Evolutionary conservation across 73 alveolate species (phyloP).

Genomic region (Uronychia binucleata): DNA sequence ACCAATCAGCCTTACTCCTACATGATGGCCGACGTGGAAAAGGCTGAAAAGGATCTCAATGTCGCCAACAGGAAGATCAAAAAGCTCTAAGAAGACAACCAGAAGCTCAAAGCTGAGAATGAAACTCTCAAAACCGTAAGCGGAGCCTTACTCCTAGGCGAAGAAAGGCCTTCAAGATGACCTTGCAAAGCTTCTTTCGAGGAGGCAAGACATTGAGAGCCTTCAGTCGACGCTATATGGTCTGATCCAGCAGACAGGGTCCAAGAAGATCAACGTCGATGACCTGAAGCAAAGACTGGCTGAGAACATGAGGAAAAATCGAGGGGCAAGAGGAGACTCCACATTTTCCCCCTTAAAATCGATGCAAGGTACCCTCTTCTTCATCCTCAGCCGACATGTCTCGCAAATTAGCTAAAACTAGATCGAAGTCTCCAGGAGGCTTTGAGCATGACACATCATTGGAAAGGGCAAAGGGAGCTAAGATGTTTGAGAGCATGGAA

Average conservation of each 20-base stretch:
- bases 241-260: constrained; percentile 22
- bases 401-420: constrained; percentile 30
- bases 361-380: not conserved
- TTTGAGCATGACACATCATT: constrained; percentile 15
- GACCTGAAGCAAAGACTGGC: constrained; percentile 50
- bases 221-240: constrained; percentile 55
- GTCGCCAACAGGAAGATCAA: constrained; percentile 54
- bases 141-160: constrained; percentile 38
- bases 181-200: constrained; percentile 48
- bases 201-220: constrained; percentile 59
- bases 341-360: constrained; percentile 11
- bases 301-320: constrained; percentile 39
- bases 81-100: constrained; percentile 73
- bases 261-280: constrained; percentile 63
- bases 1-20: constrained; percentile 66
- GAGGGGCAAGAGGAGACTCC: not conserved
- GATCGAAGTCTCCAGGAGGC: constrained; percentile 35
- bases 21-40: constrained; percentile 59
- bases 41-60: constrained; percentile 47
- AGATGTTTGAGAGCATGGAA: constrained; percentile 7
- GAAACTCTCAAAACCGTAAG: constrained; percentile 35
- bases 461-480: constrained; percentile 33
- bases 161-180: constrained; percentile 64
- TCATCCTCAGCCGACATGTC: constrained; percentile 9
- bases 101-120: constrained; percentile 61